Percentiles rank a stretch among this genome's conserved stretches.
phyloP scores from a whole-genome alignment of 257 asterid species.

The Solanum chmielewskii region DNA sequence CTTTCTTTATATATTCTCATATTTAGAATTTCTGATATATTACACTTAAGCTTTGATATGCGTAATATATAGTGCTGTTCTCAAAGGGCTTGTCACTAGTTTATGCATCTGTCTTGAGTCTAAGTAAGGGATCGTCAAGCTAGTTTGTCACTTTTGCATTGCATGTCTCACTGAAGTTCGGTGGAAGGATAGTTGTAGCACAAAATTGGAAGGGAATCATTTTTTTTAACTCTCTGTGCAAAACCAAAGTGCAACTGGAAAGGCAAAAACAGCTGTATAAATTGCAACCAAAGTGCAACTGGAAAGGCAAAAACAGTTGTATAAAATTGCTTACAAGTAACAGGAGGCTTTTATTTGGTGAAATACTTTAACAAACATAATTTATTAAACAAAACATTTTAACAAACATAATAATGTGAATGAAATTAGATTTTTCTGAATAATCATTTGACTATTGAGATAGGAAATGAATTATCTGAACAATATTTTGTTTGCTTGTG shows the following conservation, averaged over 20 bases:
- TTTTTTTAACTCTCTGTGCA: background rate
- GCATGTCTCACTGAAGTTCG: background rate
- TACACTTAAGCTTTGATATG: background rate
- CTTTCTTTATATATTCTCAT: background rate
- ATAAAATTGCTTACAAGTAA: background rate
- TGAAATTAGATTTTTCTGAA: background rate
- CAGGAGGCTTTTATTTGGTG: background rate
- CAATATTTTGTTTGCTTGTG: background rate
- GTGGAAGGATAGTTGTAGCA: background rate
- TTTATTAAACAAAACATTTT: background rate
- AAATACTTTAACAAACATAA: background rate
- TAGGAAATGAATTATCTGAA: background rate
- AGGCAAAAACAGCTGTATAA: background rate
- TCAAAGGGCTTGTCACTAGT: background rate
- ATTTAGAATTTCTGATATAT: background rate
- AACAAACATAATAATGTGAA: background rate
- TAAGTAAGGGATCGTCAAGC: background rate
- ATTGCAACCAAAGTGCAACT: background rate
- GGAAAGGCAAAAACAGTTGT: background rate
- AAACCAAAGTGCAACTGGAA: background rate
- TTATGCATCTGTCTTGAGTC: background rate
- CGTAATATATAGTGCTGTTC: background rate
- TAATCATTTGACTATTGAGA: background rate
- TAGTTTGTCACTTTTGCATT: background rate
- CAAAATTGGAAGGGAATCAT: background rate